Base-by-base conservation (phyloP, 1,284 basidiomycete genomes). In the Puccinia novopanici region DNA sequence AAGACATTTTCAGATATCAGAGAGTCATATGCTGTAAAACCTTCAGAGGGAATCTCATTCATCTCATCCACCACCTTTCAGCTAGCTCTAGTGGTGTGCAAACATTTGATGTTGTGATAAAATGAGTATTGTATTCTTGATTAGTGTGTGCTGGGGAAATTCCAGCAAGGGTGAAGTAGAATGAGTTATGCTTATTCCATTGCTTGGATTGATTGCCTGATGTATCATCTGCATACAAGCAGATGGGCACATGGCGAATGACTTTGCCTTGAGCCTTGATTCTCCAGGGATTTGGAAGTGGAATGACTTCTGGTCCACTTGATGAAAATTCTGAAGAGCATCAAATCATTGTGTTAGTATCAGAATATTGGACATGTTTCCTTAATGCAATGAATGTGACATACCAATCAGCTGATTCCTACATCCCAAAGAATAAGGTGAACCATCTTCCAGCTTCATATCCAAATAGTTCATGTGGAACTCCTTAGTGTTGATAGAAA, bases 171-270 rank as follows among this genome's bases (percentile, higher is more conserved):
- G 85, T 86, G 63, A 87, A 85, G 0, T 88, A 82, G 42, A 86
- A 86, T 1, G 84, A 85, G 75, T 88, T 88, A 81, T 88, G 87
- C 52, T 87, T 84, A 74, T 88, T 88, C 87, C 87, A 88, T 75
- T 87, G 87, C 82, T 88, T 88, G 0, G 87, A 88, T 0, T 84
- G 27, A 81, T 88, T 88, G 0, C 87, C 87, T 0, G 87, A 88
- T 0, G 87, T 88, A 80, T 88, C 87, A 68, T 88, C 87, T 68
- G 87, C 87, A 80, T 88, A 88, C 0, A 87, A 27, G 86, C 86
- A 88, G 0, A 88, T 80, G 0, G 86, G 86, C n/a, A 87, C 13
- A 30, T 75, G 73, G 0, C 40, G 5, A 0, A 75, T 61, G 0
- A 75, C n/a, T 24, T 22, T 70, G 9, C 45, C 24, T 17, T 37